phyloP scores from a whole-genome alignment of 1,284 basidiomycete species.

The Microbotryomycetes sp. region DNA sequence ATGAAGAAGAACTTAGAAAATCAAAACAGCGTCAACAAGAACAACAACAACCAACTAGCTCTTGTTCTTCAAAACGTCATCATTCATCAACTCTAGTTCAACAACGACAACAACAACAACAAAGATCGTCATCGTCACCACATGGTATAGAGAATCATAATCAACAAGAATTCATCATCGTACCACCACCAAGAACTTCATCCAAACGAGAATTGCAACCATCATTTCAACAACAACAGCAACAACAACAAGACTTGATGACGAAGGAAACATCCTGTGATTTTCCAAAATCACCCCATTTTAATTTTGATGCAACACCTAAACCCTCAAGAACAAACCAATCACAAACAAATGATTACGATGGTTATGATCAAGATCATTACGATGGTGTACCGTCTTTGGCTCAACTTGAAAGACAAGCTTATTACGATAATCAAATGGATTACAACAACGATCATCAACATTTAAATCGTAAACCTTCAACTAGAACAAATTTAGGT shows the following conservation, averaged over 20 bases:
- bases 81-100: background rate
- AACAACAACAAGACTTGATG: background rate
- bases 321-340: background rate
- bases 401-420: background rate
- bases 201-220: background rate
- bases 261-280: too few species aligned
- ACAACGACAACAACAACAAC: background rate
- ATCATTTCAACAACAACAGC: background rate
- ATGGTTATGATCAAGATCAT: background rate
- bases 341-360: background rate
- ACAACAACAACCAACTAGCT: background rate
- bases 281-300: background rate
- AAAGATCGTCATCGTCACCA: background rate
- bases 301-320: background rate
- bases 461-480: too few species aligned
- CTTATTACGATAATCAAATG: background rate
- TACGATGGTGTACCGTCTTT: background rate
- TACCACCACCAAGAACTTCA: background rate
- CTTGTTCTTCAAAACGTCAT: background rate
- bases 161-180: background rate
- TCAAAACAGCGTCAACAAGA: slow-evolving; percentile 1
- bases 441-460: too few species aligned
- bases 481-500: background rate
- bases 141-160: background rate
- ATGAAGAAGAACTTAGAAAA: slow-evolving; percentile 14